Evolutionary conservation across 306 rosid species (phyloP), one percentile per base, ranked within the genome.

Genomic region (Acacia crassicarpa): DNA sequence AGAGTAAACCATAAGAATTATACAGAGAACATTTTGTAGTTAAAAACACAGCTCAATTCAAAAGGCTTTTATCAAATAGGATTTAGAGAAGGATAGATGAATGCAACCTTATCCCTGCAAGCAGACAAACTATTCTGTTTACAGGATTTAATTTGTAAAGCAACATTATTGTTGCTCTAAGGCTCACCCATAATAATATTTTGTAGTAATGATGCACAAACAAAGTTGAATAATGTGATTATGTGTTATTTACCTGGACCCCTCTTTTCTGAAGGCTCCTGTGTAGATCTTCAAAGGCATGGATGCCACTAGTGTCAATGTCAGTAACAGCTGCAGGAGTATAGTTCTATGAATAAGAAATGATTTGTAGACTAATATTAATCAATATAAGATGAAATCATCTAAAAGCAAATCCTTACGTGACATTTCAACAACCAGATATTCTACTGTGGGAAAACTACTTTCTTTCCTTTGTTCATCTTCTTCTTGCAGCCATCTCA

Each of bases 251-350:
- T 85, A 89, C 97, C 92, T 90, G 83, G 12, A 89, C 59, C 10
- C 86, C 86, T 81, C 90, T 89, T 81, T 89, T 87, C 35, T 67
- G 85, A 79, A 94, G 92, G 83, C 83, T 86, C 72, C 72, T 84
- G 17, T 63, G 65, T 67, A 94, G 77, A 16, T 86, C 91, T 85
- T 89, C 89, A 32, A 92, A 82, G 30, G 97, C 87, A 67, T 86
- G 91, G 81, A 94, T 94, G 30, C 98, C 98, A 67, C 95, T 92
- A 0, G 98, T 92, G 78, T 94, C 97, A 58, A 94, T 89, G 75
- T 94, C 97, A 41, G 85, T 85, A 69, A 93, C 94, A 65, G 99
- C 97, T 95, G 86, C 84, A 85, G 62, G 7, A 63, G 67, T 7
- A 30, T 6, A 25, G 44, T 66, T 33, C 10, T 2, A 3, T 63